These are phyloP conservation scores for Dendrocalamus sinicus DNA, from an alignment of 176 grass and related monocot genomes.

Conservation along the genomic window DNA sequence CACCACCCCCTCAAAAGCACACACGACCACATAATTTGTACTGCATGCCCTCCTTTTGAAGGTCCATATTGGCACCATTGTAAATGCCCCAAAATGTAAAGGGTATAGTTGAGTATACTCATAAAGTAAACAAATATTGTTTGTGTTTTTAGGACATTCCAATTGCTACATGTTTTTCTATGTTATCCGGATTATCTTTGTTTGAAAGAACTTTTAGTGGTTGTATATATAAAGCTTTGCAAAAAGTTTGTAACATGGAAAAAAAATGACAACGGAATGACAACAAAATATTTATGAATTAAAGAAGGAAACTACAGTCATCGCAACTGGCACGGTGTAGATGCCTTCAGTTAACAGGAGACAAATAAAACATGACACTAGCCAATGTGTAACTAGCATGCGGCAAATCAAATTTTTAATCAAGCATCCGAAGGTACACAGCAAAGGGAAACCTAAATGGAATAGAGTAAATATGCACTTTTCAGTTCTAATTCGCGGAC, in stretches of 20 bases:
- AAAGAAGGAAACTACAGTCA: background rate
- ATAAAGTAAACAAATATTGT: constrained; percentile 26
- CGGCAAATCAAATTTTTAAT: background rate
- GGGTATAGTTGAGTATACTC: constrained; percentile 34
- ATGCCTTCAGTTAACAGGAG: constrained; percentile 22
- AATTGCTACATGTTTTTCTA: constrained; percentile 42
- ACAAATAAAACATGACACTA: constrained; percentile 28
- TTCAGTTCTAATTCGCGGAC: background rate
- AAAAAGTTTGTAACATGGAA: constrained; percentile 23
- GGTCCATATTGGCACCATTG: constrained; percentile 58
- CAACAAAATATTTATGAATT: background rate
- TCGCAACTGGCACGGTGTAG: constrained; percentile 5
- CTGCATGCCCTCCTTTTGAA: constrained; percentile 46
- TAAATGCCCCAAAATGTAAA: constrained; percentile 32
- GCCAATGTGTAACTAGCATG: constrained; percentile 18
- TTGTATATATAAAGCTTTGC: constrained; percentile 32
- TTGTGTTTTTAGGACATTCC: constrained; percentile 40
- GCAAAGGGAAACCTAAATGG: background rate
- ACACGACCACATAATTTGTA: constrained; percentile 60
- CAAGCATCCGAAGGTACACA: background rate
- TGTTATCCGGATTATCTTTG: constrained; percentile 50
- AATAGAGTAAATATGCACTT: background rate
- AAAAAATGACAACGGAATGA: background rate
- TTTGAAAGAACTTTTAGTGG: constrained; percentile 29
- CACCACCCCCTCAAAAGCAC: constrained; percentile 74